Evolutionary conservation across 768 basidiomycete genomes (phyloP).

Genomic region (Suillus subaureus): DNA sequence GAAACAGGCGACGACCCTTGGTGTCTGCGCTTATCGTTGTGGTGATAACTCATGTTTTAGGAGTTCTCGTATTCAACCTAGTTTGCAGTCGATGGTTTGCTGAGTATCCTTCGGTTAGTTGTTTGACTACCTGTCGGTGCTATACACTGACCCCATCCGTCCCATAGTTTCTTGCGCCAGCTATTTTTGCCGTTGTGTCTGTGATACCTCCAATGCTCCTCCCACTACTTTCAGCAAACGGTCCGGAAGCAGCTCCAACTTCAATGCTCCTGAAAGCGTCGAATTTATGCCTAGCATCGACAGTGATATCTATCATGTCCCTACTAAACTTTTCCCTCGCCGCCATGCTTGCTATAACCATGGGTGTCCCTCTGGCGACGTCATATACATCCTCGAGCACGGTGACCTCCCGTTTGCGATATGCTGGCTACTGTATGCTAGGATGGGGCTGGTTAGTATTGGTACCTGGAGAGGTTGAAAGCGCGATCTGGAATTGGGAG

Average conservation of each 20-base stretch:
- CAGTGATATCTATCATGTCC: conserved; percentile 81
- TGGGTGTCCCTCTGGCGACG: conserved; percentile 65
- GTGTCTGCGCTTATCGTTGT: conserved; percentile 55
- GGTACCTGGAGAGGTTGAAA: conserved; percentile 44
- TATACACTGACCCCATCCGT: not conserved
- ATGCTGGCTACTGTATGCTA: conserved; percentile 45
- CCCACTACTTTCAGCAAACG: conserved; percentile 25
- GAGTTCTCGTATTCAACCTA: conserved; percentile 50
- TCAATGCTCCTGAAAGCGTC: conserved; percentile 65
- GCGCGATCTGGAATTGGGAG: conserved; percentile 76
- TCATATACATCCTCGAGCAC: conserved; percentile 25
- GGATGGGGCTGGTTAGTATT: conserved; percentile 63
- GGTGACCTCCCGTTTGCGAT: conserved; percentile 32
- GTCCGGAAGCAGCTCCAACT: conserved; percentile 37
- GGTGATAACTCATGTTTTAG: conserved; percentile 56
- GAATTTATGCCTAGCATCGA: conserved; percentile 83
- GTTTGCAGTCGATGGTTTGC: conserved; percentile 50
- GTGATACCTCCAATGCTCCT: conserved; percentile 38
- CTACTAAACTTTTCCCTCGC: conserved; percentile 95
- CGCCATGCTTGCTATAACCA: conserved; percentile 60
- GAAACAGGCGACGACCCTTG: conserved; percentile 54
- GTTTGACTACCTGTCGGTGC: not conserved
- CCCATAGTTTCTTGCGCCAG: conserved; percentile 24
- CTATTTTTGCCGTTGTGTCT: conserved; percentile 33
- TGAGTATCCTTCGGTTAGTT: conserved; percentile 42